Base-by-base conservation (phyloP, 2,329 filamentous ascomycete species). In the Cadophora sp. region DNA sequence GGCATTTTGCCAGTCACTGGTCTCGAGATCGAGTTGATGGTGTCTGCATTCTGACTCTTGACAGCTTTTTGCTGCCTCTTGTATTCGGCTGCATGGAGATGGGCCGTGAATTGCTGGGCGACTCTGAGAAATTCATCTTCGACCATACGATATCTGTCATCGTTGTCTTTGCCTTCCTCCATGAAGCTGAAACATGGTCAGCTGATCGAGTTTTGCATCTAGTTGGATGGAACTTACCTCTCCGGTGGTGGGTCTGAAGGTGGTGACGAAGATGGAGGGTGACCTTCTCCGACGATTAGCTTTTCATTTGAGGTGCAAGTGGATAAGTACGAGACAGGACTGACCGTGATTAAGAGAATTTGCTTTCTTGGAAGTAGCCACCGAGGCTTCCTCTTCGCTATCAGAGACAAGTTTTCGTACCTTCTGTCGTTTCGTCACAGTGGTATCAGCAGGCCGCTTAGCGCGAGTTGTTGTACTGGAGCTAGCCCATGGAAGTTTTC, bases 71-170 rank as follows among this genome's bases (percentile, higher is more conserved):
- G 91, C 55, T 92, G 84, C 4, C 89, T 86, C 67, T 88, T 83
- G 77, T 95, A 95, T 78, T 94, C 92, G 19, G 89, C 91, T n/a
- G 89, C 86, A 76, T 94, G 92, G 1, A 95, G 84, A 77, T 94
- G 91, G 5, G 86, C 85, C 0, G 92, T 95, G 79, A 92, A 95
- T 2, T 83, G 81, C 63, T 88, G 86, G 0, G 92, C 92, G 0
- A 89, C 86, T 19, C 85, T 81, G 24, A 91, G 80, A 71, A 96
- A 88, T 73, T 95, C 92, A 74, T 96, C 92, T 78, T 95, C 92
- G 0, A 96, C 92, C 91, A 95, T 94, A 74, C 92, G 89, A 79
- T 88, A 95, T 65, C 80, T 81, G 76, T 94, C 91, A 77, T 96
- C 92, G n/a, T 84, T 79, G 4, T 85, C 82, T n/a, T 86, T 78